Evolutionary conservation across 768 basidiomycete genomes (phyloP).

Genomic region (Mycena crocata): DNA sequence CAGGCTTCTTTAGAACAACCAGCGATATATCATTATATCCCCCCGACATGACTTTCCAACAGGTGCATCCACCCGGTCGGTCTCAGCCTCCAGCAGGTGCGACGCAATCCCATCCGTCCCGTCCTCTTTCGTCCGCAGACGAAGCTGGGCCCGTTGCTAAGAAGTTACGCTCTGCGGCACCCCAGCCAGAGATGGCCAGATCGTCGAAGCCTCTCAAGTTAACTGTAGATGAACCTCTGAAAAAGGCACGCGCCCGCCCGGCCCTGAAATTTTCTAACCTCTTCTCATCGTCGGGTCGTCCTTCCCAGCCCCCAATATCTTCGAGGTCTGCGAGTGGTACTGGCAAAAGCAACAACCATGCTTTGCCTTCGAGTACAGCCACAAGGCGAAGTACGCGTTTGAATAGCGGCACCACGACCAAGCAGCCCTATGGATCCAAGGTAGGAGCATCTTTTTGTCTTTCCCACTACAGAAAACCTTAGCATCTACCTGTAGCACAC

Average conservation of each 20-base stretch:
- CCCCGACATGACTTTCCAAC: conserved; percentile 69
- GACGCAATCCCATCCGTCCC: conserved; percentile 63
- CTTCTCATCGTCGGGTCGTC: conserved; percentile 88
- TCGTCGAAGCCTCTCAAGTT: conserved; percentile 69
- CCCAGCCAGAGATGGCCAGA: conserved; percentile 64
- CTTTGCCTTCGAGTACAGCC: conserved; percentile 54
- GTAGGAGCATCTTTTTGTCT: conserved; percentile 46
- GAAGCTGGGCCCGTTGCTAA: conserved; percentile 84
- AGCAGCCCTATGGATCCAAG: conserved; percentile 64
- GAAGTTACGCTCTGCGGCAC: conserved; percentile 74
- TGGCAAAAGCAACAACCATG: conserved; percentile 64
- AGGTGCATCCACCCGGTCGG: conserved; percentile 59
- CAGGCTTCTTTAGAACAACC: conserved; percentile 55
- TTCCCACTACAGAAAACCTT: conserved; percentile 8
- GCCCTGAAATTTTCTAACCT: conserved; percentile 88
- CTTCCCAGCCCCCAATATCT: conserved; percentile 78
- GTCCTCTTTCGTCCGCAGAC: conserved; percentile 86
- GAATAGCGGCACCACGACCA: conserved; percentile 65
- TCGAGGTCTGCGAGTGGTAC: conserved; percentile 65
- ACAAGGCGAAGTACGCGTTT: conserved; percentile 83
- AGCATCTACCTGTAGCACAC: conserved; percentile 41
- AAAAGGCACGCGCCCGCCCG: conserved; percentile 94
- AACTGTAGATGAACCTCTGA: conserved; percentile 75
- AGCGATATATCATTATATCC: conserved; percentile 67
- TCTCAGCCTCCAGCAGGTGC: conserved; percentile 54